Conservation (phyloP, 1,284 basidiomycete genomes). For the Phaffia rhodozyma region DNA sequence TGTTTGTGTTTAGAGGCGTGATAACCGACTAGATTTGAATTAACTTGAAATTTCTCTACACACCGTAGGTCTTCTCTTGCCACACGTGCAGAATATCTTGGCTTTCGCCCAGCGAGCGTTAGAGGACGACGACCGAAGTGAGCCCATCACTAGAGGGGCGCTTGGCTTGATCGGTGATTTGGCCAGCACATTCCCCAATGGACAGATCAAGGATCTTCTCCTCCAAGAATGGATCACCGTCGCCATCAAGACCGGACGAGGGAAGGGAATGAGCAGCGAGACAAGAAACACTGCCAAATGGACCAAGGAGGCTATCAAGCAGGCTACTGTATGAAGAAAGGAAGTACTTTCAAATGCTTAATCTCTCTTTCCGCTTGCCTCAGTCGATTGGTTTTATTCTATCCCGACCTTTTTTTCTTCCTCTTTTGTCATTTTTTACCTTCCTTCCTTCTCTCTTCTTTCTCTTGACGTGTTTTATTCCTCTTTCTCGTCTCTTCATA, state of each 20-base stretch:
- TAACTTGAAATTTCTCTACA: constrained; percentile 20
- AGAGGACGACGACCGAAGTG: constrained; percentile 64
- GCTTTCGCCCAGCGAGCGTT: constrained; percentile 70
- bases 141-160: constrained; percentile 59
- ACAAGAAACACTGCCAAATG: constrained; percentile 44
- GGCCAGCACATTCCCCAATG: constrained; percentile 69
- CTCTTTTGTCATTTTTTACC: constrained; percentile 1
- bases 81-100: constrained; percentile 64
- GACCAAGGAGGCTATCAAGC: constrained; percentile 39
- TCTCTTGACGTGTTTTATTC: neutral
- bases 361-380: neutral
- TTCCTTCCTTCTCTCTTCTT: neutral
- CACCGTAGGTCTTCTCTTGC: constrained; percentile 49
- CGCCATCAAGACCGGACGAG: constrained; percentile 53
- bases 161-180: constrained; percentile 86
- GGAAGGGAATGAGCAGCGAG: constrained; percentile 37
- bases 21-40: neutral
- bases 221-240: constrained; percentile 68
- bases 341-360: neutral
- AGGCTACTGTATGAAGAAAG: constrained; percentile 18
- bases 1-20: neutral
- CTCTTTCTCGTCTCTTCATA: neutral
- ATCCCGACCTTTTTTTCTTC: neutral
- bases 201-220: constrained; percentile 67
- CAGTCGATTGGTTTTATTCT: neutral